Evolutionary conservation across 352 stramenopile species (phyloP), one percentile per base, ranked within the genome.

Genomic region (Globisporangium uncinulatum): DNA sequence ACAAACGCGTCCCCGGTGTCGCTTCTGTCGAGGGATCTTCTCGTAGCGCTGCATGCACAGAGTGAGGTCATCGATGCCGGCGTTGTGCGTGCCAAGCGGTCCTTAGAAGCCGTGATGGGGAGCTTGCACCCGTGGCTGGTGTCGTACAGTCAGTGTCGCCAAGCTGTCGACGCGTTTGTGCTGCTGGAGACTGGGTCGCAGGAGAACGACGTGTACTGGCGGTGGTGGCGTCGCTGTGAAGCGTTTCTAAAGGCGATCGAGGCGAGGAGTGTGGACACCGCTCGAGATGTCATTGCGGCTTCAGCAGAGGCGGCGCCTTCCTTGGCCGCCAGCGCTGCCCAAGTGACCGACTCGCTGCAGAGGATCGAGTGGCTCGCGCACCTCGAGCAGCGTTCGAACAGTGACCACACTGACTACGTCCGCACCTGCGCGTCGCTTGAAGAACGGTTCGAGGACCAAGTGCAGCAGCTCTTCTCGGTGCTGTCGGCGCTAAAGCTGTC

Each of bases 401-500:
- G 11, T 37, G 8, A 31, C 21, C 31, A 57, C 21, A 31, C 36
- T 9, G 31, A 46, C 14, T 48, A 19, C 29, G 51, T n/a, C 15
- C 39, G 15, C 13, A 46, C 60, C 13, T 36, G 14, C 17, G 15
- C 32, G 29, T 52, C 37, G 5, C 39, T 31, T 2, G 36, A 61
- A 41, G 17, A 5, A 2, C 10, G 15, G 8, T 54, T 62, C 29
- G 32, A 66, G 15, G 29, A 54, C 8, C 44, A 67, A 14, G 37
- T 63, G 8, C 55, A 70, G 21, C 13, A 50, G 1, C 45, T 72
- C 9, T 54, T 54, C 29, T 24, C 61, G 21, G 20, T 41, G 20
- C 37, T 88, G 31, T 69, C 54, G 13, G 59, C 21, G 29, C 73
- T 84, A 54, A 79, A 83, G 56, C 58, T 86, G 4, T 87, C 79